Evolutionary conservation across 345 rosid genomes (phyloP), one percentile per base, ranked within the genome.

Genomic region (Pistacia integerrima): DNA sequence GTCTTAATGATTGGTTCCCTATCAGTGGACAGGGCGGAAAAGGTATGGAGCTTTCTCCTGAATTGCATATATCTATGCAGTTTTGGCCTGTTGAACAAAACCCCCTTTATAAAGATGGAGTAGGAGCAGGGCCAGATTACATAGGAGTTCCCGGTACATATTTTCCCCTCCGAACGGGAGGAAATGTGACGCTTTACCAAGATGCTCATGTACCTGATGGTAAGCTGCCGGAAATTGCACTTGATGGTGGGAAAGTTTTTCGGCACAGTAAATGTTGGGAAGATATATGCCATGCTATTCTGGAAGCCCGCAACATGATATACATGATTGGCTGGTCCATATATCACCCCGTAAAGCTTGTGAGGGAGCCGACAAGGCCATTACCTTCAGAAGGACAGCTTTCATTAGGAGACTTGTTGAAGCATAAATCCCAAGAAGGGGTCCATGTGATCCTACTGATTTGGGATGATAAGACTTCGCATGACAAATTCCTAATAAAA

Each of bases 381-480:
- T 71, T 91, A 38, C 95, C 93, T 0, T 11, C 79, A 33, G 90
- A 82, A 58, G 90, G 93, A 60, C 83, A 88, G 75, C 92, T 88
- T 60, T 73, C 86, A 13, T 74, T 91, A 2, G 93, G 95, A 52
- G 95, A 91, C 56, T 78, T 91, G 77, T 61, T 89, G 77, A 88
- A 91, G 78, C 82, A 84, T 72, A 91, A 91, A 82, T 91, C 95
- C 1, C 83, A 89, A 62, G 91, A 91, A 91, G 95, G 95, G 67
- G 93, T 89, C 38, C 88, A 90, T 1, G 91, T 91, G 69, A 74
- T 84, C 44, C 1, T 91, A 85, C 78, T 91, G 56, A 75, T 91
- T 48, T 91, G 93, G 96, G 96, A 91, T 41, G 93, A 91, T 65
- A 91, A 89, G 78, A 91, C 96, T 73, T 91, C 96, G 0, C 96